Conservation (phyloP, 768 basidiomycete species). For the Lactarius pseudohatsudake region DNA sequence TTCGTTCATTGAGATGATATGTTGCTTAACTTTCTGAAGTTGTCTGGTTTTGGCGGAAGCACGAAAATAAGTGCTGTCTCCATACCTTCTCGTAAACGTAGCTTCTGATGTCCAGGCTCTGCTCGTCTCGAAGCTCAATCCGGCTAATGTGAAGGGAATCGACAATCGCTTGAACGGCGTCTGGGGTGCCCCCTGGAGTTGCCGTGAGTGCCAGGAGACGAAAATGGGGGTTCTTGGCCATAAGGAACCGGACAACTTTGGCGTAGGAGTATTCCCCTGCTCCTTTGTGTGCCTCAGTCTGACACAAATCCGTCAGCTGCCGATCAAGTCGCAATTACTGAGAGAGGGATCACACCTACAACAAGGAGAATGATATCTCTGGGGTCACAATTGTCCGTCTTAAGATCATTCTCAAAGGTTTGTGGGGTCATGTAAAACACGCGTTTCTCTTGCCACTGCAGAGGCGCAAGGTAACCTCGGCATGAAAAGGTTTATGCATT, state of each 20-base stretch:
- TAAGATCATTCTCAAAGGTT: conserved; percentile 86
- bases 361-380: conserved; percentile 83
- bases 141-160: conserved; percentile 92
- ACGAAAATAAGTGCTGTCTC: not conserved
- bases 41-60: conserved; percentile 2
- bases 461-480: not conserved
- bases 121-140: conserved; percentile 92
- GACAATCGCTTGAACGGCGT: conserved; percentile 88
- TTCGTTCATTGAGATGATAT: conserved; percentile 71
- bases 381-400: conserved; percentile 69
- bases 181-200: conserved; percentile 84
- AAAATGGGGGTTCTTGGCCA: conserved; percentile 93
- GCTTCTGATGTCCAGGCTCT: conserved; percentile 78
- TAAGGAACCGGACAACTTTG: conserved; percentile 82
- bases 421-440: conserved; percentile 97
- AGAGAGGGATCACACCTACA: conserved; percentile 54
- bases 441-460: conserved; percentile 76
- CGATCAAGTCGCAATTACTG: not conserved
- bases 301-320: not conserved
- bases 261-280: conserved; percentile 93
- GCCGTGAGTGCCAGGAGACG: conserved; percentile 92
- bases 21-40: conserved; percentile 66
- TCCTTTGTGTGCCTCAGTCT: conserved; percentile 96
- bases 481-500: not conserved
- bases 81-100: conserved; percentile 87